Evolutionary conservation across 129 eudicot genomes (phyloP), one percentile per base, ranked within the genome.

Genomic region (Chrysanthemum lavandulifolium): DNA sequence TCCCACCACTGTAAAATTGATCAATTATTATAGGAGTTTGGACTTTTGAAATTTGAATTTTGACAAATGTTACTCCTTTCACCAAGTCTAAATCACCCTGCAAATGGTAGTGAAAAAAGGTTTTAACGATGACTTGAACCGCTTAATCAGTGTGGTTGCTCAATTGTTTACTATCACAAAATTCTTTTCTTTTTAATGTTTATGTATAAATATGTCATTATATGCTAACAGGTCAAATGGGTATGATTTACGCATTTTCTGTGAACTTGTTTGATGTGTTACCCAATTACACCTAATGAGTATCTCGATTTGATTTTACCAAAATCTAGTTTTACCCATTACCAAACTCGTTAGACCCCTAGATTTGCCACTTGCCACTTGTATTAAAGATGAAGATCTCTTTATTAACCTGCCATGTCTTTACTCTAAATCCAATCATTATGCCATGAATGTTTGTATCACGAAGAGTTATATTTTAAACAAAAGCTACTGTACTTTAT

Each of bases 71-170:
- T 54, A 91, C 84, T 13, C 87, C 88, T 68, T 85, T 79, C 12
- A 91, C 97, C 10, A 80, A 76, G 16, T 96, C 96, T 4, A 86
- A 88, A 16, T 93, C 96, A 2, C 96, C 96, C 91, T 89, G 78
- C 53, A 86, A 65, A 29, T 15, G 7, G 21, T 13, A 1, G 33
- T 15, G 6, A n/a, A 33, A 13, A 72, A n/a, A 40, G 47, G 47
- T 40, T 9, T 40, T 40, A 40, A 40, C 6, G 47, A 40, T 6
- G 47, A 40, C 47, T 6, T 5, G 10, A 6, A 40, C 47, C 47
- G 7, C 47, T 5, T 6, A 40, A 40, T 40, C 10, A 36, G 43
- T 0, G 10, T 40, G 9, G 47, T 40, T 40, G 47, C 2, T 6
- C 10, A 40, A 5, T 6, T 40, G 47, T 40, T 10, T 40, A 40